Conservation (phyloP, 73 alveolate species). For the Urostyla sp. region DNA sequence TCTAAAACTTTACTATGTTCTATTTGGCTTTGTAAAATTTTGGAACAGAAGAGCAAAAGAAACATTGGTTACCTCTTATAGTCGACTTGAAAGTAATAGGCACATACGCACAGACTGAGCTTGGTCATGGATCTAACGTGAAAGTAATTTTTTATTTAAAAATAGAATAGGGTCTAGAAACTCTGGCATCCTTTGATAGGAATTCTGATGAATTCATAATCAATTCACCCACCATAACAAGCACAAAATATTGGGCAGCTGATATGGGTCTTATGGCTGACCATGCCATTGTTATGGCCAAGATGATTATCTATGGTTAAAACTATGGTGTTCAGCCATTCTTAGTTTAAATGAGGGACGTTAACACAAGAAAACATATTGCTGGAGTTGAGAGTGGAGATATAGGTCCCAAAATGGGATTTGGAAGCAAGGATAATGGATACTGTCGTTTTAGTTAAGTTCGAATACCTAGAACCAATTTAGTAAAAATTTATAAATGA, state of each 20-base stretch:
- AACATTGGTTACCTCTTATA: constrained; percentile 25
- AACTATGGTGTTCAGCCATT: constrained; percentile 84
- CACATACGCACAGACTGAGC: constrained; percentile 86
- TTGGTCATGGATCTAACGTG: constrained; percentile 89
- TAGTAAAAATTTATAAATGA: too few relatives aligned
- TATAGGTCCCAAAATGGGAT: constrained; percentile 93
- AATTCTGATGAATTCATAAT: constrained; percentile 26
- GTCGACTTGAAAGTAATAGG: constrained; percentile 63
- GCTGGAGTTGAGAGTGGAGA: constrained; percentile 91
- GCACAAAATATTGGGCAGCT: constrained; percentile 82
- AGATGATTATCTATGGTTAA: constrained; percentile 65
- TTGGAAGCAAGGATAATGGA: constrained; percentile 85
- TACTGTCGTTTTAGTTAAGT: constrained; percentile 73
- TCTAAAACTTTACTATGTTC: constrained; percentile 1
- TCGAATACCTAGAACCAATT: constrained; percentile 81
- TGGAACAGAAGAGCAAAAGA: constrained; percentile 64
- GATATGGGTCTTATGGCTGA: constrained; percentile 64
- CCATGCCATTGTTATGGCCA: constrained; percentile 73
- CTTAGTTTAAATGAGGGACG: constrained; percentile 82
- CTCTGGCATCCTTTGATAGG: constrained; percentile 31
- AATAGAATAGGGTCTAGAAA: constrained; percentile 1
- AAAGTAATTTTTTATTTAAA: background rate
- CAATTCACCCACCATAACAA: constrained; percentile 64
- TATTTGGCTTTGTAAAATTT: constrained; percentile 39
- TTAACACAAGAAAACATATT: constrained; percentile 74